phyloP scores from a whole-genome alignment of 768 basidiomycete species.

The Suillus fuscotomentosus region DNA sequence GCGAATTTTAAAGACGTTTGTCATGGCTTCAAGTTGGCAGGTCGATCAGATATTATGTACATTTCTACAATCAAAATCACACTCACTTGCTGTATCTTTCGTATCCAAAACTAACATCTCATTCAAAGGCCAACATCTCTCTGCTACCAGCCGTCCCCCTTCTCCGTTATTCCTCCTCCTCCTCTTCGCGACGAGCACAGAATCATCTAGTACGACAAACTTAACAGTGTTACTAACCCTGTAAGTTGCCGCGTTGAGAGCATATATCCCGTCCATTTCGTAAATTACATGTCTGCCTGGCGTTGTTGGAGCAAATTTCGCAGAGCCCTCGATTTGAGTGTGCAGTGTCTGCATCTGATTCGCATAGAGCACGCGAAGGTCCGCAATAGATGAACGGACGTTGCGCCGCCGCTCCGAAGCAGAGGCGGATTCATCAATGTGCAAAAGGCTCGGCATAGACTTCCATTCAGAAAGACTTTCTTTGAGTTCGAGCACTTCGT shows the following conservation, averaged over 20 bases:
- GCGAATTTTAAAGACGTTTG: conserved; percentile 95
- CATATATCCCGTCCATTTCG: conserved; percentile 79
- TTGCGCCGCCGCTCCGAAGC: conserved; percentile 60
- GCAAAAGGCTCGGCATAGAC: conserved; percentile 88
- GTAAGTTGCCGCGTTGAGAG: conserved; percentile 93
- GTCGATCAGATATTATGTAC: conserved; percentile 5
- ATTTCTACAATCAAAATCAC: background rate
- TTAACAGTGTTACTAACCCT: conserved; percentile 85
- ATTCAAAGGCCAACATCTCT: conserved; percentile 88
- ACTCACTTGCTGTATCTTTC: conserved; percentile 87
- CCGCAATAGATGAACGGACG: conserved; percentile 90
- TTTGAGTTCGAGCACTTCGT: conserved; percentile 97
- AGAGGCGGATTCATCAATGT: conserved; percentile 80
- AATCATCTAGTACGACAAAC: conserved; percentile 90
- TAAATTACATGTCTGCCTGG: conserved; percentile 89
- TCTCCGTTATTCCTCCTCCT: conserved; percentile 60
- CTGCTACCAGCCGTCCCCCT: conserved; percentile 81
- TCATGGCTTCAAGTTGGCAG: conserved; percentile 51
- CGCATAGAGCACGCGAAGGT: conserved; percentile 90
- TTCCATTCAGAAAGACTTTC: conserved; percentile 95
- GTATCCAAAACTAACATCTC: conserved; percentile 96
- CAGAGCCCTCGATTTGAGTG: conserved; percentile 87
- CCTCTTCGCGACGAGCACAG: conserved; percentile 82
- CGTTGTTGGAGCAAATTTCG: conserved; percentile 90
- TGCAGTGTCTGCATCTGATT: conserved; percentile 93